These are phyloP conservation scores for Candida verbasci DNA, from an alignment of 805 yeast genomes.

Conservation along the genomic window DNA sequence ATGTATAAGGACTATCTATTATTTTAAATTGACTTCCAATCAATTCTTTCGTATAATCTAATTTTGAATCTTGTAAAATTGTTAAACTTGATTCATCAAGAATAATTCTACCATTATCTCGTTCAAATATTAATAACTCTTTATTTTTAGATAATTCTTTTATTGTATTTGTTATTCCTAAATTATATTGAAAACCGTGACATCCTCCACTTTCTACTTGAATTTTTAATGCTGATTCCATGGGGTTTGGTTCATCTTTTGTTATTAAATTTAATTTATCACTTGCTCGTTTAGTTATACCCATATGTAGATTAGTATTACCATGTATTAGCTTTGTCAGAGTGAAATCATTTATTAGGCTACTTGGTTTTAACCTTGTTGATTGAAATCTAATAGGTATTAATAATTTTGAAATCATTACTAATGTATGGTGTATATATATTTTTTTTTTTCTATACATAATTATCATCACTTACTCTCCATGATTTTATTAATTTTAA, in stretches of 20 bases:
- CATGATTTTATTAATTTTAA: slow-evolving; percentile 37
- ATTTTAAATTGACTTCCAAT: slow-evolving; percentile 93
- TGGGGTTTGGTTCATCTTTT: slow-evolving; percentile 49
- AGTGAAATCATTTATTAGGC: slow-evolving; percentile 22
- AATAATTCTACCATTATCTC: slow-evolving; percentile 54
- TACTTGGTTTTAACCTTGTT: slow-evolving; percentile 13
- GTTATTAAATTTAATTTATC: slow-evolving; percentile 51
- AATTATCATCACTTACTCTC: slow-evolving; percentile 39
- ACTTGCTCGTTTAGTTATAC: slow-evolving; percentile 45
- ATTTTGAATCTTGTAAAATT: slow-evolving; percentile 76
- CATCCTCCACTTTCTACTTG: slow-evolving; percentile 95
- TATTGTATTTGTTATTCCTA: slow-evolving; percentile 51
- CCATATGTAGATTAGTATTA: slow-evolving; percentile 35
- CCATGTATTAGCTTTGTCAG: slow-evolving; percentile 33
- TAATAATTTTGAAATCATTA: not conserved
- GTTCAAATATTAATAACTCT: slow-evolving; percentile 51
- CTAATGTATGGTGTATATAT: too few relatives aligned
- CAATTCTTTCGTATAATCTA: slow-evolving; percentile 87
- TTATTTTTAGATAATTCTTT: slow-evolving; percentile 28
- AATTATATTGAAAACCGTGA: slow-evolving; percentile 91
- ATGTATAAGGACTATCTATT: slow-evolving; percentile 85
- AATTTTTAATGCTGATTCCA: slow-evolving; percentile 58
- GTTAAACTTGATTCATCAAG: slow-evolving; percentile 78
- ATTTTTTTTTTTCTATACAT: slow-evolving; percentile 13
- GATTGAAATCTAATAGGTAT: not conserved